phyloP scores from a whole-genome alignment of 305 asterid species.

The Solanum hybrid region DNA sequence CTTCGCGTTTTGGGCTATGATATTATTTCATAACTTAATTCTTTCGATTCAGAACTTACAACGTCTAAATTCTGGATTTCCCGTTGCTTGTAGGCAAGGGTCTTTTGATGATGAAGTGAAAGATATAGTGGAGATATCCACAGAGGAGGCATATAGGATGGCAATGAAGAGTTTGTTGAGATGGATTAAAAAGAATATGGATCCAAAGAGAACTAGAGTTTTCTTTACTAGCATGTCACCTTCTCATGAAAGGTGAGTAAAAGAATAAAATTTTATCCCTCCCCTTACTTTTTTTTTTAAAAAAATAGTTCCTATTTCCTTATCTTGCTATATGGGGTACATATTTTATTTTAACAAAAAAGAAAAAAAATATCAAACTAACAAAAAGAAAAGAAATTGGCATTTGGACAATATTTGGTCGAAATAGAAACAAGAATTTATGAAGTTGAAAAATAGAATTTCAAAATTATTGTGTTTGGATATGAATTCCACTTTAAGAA shows the following conservation, averaged over 20 bases:
- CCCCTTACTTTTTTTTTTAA: background rate
- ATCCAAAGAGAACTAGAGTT: slow-evolving; percentile 40
- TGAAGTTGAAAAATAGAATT: background rate
- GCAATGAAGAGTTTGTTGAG: slow-evolving; percentile 54
- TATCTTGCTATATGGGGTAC: background rate
- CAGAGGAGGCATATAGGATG: slow-evolving; percentile 59
- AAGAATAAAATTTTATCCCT: background rate
- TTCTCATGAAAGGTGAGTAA: slow-evolving; percentile 48
- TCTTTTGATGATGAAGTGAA: slow-evolving; percentile 39
- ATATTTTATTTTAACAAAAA: background rate
- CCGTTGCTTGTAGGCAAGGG: slow-evolving; percentile 24
- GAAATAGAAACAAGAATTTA: background rate
- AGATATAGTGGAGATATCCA: slow-evolving; percentile 33
- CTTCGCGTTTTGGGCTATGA: background rate
- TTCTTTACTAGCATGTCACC: slow-evolving; percentile 82
- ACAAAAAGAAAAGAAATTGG: background rate
- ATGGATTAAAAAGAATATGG: slow-evolving; percentile 59
- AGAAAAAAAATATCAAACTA: background rate
- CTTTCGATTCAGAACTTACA: background rate
- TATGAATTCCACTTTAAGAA: background rate
- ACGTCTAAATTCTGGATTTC: background rate
- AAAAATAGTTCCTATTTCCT: background rate
- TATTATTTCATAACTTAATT: background rate
- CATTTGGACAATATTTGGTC: background rate
- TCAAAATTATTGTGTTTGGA: background rate